Percentiles rank a stretch among this genome's conserved stretches.
phyloP scores from a whole-genome alignment of 768 basidiomycete genomes.

The Cubamyces sp. region DNA sequence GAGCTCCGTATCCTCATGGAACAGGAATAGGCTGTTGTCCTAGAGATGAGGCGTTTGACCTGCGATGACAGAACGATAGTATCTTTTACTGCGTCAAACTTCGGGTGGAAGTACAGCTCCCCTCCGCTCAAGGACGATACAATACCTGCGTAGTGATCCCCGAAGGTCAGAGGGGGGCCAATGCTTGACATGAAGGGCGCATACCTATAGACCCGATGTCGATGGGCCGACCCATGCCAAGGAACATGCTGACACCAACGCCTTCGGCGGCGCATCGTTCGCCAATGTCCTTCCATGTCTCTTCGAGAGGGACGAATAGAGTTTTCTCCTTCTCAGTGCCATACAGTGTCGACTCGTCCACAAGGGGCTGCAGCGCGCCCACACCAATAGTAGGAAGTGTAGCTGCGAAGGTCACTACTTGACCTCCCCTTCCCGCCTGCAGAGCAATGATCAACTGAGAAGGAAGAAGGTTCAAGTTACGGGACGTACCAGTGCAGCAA shows the following conservation, averaged over 20 bases:
- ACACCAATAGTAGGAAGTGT: constrained; percentile 71
- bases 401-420: constrained; percentile 72
- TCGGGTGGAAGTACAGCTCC: constrained; percentile 88
- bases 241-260: constrained; percentile 87
- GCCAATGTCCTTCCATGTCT: constrained; percentile 79
- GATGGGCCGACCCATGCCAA: constrained; percentile 77
- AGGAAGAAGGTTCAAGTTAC: neutral
- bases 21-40: constrained; percentile 81
- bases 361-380: constrained; percentile 63
- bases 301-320: constrained; percentile 78
- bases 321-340: constrained; percentile 86
- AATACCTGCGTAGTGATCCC: constrained; percentile 45
- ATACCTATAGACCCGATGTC: constrained; percentile 87
- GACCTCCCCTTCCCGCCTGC: constrained; percentile 75
- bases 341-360: constrained; percentile 67
- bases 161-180: constrained; percentile 9
- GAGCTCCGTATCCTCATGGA: constrained; percentile 84
- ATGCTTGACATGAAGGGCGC: constrained; percentile 23
- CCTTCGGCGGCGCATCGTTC: constrained; percentile 91
- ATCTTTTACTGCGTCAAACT: constrained; percentile 78
- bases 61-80: constrained; percentile 71
- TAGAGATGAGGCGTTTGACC: constrained; percentile 63
- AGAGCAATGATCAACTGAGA: constrained; percentile 1
- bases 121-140: constrained; percentile 83
- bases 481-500: constrained; percentile 53